Evolutionary conservation across 169 alveolate species (phyloP), one percentile per base, ranked within the genome.

Genomic region (Nephromyces sp.): DNA sequence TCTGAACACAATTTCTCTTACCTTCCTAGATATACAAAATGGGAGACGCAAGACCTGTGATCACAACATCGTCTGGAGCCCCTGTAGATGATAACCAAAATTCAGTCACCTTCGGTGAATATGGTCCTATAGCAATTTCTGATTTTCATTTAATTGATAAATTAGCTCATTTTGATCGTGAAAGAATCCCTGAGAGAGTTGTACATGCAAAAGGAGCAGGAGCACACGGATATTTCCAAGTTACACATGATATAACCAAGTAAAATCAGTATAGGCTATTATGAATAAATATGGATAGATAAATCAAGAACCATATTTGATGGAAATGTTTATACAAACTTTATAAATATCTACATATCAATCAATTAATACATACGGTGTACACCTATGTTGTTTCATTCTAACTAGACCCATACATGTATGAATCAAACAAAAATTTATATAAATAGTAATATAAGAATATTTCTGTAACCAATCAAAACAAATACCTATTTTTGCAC

Each of bases 191-290:
- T 4, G 77, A 89, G 72, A 70, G 94, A 66, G 92, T 84, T 4
- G 91, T 87, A 70, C 92, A 86, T 69, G 94, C 94, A 62, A 84
- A 85, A 53, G 94, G 94, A 35, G 90, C 91, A 31, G 92, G 92
- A 29, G 94, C 92, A 29, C 83, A 82, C 63, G 94, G 94, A 33
- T 80, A 83, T 64, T 87, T 89, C 74, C 91, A 87, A 67, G 88
- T 87, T 21, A 85, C 90, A 67, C 75, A 80, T 65, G 92, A 89
- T 72, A 83, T 89, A n/a, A 76, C 90, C 21, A 78, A 85, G 77
- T 70, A n/a, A 15, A 70, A 27, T 27, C 15, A 22, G 57, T 3
- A 27, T 43, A 15, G 57, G 15, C n/a, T 43, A 15, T 43, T 15
- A n/a, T n/a, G n/a, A n/a, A n/a, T n/a, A n/a, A n/a, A n/a, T n/a